Base-by-base conservation (phyloP, 1,284 basidiomycete genomes). In the Chalciporus piperatoides region DNA sequence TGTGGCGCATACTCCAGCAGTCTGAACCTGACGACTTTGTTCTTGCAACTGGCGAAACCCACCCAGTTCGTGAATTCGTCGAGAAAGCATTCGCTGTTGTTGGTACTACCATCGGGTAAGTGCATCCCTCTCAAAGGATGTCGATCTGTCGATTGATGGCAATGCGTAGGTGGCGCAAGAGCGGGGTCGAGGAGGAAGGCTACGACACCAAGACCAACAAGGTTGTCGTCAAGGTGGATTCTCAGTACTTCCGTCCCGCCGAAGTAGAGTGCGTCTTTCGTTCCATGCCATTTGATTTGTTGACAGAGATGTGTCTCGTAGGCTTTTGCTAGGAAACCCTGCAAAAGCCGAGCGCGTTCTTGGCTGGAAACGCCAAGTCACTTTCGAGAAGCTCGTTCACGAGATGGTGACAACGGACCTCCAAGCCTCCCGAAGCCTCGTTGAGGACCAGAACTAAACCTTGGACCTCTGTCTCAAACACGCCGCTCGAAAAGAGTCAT, bases 1-100 rank as follows among this genome's bases (percentile, higher is more conserved):
- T 96, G 93, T 96, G 92, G 92, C 78, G 80, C 61, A 93, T 96
- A 81, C 80, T 96, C 24, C 92, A 96, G 68, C 92, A 94, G 67
- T 76, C 82, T 7, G 58, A 59, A 23, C 75, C 92, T 1, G 82
- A 91, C 17, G 92, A 96, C 70, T 96, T 90, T 62, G 92, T 96
- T 32, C 85, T 96, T 38, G 92, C 92, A 0, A 95, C 90, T 1
- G 91, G 91, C 28, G 92, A 95, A 74, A 95, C 91, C 24, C 93
- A 96, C 68, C 82, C 82, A 39, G 92, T 96, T 27, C 83, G 90
- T 44, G 90, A 94, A 70, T 95, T 84, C 60, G 89, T 95, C 54
- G 84, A 93, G 65, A 91, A 89, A 70, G 69, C 92, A 17, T 96
- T 96, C 65, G 71, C 59, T 6, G 71, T 79, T 40, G 78, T 91